Conservation (phyloP, 352 stramenopile species). For the Vaucheria bursata region DNA sequence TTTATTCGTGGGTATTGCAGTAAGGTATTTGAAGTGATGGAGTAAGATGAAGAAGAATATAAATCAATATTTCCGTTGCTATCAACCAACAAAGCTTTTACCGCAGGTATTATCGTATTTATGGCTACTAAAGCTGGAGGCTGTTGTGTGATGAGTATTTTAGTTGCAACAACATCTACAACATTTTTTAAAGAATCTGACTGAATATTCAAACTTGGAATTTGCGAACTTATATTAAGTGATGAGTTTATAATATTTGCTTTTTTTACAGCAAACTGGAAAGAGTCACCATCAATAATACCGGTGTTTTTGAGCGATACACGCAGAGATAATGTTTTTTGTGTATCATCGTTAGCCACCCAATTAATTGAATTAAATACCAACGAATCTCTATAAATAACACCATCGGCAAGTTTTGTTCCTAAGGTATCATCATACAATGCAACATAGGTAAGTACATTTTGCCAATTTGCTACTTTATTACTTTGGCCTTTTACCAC, state of each 20-base stretch:
- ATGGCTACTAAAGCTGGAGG: constrained; percentile 5
- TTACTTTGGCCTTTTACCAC: constrained; percentile 7
- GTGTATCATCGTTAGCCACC: constrained; percentile 5
- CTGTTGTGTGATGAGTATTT: constrained; percentile 8
- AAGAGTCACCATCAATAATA: constrained; percentile 8
- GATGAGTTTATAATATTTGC: constrained; percentile 9
- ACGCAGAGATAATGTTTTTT: constrained; percentile 8
- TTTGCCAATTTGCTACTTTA: constrained; percentile 8
- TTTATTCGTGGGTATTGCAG: constrained; percentile 7
- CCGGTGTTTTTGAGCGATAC: constrained; percentile 5
- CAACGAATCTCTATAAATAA: constrained; percentile 9
- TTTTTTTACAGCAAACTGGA: constrained; percentile 8
- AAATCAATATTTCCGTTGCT: constrained; percentile 8
- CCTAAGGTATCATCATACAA: constrained; percentile 8
- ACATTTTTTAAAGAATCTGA: constrained; percentile 9
- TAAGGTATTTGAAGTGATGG: constrained; percentile 8
- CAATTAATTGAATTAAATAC: constrained; percentile 10
- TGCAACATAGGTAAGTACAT: constrained; percentile 8
- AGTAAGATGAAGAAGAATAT: constrained; percentile 9
- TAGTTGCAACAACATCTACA: constrained; percentile 8
- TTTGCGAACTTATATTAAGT: constrained; percentile 9
- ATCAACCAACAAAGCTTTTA: constrained; percentile 8
- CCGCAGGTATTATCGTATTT: constrained; percentile 7
- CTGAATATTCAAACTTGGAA: constrained; percentile 8
- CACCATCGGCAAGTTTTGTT: constrained; percentile 6